A percentile compares a stretch with the other conserved stretches of the same genome.
Evolutionary conservation across 2,329 filamentous ascomycete genomes (phyloP).

Genomic region (Xylariaceae sp.): DNA sequence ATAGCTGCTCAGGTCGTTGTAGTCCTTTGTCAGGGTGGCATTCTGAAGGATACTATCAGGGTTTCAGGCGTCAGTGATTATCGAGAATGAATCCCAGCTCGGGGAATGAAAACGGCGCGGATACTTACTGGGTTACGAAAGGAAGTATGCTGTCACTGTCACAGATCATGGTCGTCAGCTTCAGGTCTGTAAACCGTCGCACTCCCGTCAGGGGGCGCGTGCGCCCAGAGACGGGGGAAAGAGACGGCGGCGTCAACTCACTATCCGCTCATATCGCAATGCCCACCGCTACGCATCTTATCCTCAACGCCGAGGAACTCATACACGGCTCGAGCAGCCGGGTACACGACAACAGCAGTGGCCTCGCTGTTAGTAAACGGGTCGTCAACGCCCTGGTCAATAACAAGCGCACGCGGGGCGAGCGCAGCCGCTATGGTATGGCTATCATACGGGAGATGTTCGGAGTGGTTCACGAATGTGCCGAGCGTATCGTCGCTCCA

Average conservation of each 20-base stretch:
- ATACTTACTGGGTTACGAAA: conserved; percentile 40
- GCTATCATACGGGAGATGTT: conserved; percentile 53
- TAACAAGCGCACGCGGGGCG: conserved; percentile 52
- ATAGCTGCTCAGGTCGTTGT: conserved; percentile 42
- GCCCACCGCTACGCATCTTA: conserved; percentile 44
- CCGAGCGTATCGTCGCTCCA: conserved; percentile 52
- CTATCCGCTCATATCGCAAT: conserved; percentile 48
- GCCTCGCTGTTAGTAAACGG: conserved; percentile 47
- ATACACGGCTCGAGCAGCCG: conserved; percentile 50
- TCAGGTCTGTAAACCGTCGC: background rate
- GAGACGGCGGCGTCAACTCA: conserved; percentile 29
- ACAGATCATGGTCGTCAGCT: conserved; percentile 7
- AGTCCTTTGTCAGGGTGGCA: conserved; percentile 43
- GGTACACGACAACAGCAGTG: conserved; percentile 48
- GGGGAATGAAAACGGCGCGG: no score
- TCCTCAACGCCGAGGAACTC: conserved; percentile 50
- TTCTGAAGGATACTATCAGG: conserved; percentile 38
- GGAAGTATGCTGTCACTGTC: conserved; percentile 42
- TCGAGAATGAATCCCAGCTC: no score
- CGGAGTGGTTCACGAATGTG: conserved; percentile 52
- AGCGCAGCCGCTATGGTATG: conserved; percentile 56
- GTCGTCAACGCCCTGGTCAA: conserved; percentile 52
- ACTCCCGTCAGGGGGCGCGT: no score
- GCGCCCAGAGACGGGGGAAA: background rate
- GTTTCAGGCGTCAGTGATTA: no score